phyloP scores from a whole-genome alignment of 345 rosid genomes.

The Ceriops tagal region DNA sequence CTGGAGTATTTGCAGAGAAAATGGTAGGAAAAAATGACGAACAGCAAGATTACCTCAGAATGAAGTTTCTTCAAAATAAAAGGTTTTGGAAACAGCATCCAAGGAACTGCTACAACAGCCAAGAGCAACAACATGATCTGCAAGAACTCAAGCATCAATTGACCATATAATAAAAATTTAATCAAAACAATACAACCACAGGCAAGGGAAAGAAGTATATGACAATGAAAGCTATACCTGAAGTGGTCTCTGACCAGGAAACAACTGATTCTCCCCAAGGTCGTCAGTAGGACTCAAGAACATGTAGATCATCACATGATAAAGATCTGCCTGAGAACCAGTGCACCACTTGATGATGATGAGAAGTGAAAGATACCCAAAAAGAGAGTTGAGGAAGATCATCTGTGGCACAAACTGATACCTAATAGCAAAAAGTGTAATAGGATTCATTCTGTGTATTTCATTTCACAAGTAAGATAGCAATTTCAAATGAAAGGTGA shows the following conservation, averaged over 20 bases:
- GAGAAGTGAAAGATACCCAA: conserved; percentile 93
- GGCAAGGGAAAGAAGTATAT: not conserved
- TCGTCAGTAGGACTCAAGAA: conserved; percentile 91
- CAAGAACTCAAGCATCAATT: conserved; percentile 29
- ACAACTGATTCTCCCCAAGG: conserved; percentile 84
- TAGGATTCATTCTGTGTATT: conserved; percentile 16
- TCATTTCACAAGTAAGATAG: not conserved
- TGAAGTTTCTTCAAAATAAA: conserved; percentile 81
- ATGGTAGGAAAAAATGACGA: not conserved
- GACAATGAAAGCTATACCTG: conserved; percentile 49
- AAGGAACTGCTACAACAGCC: conserved; percentile 85
- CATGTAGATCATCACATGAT: conserved; percentile 99
- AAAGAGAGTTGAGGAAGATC: conserved; percentile 87
- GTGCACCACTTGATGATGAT: conserved; percentile 94
- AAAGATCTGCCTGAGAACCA: conserved; percentile 97
- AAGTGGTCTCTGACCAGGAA: conserved; percentile 91
- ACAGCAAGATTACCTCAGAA: conserved; percentile 52
- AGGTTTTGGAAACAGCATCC: conserved; percentile 98
- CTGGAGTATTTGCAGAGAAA: not conserved
- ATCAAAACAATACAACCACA: conserved; percentile 3
- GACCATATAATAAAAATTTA: conserved; percentile 11
- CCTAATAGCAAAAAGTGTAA: conserved; percentile 45
- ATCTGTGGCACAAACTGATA: conserved; percentile 96
- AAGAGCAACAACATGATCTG: conserved; percentile 77
- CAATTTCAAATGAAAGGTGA: not conserved